phyloP scores from a whole-genome alignment of 768 basidiomycete genomes.

The Panellus pusillus region DNA sequence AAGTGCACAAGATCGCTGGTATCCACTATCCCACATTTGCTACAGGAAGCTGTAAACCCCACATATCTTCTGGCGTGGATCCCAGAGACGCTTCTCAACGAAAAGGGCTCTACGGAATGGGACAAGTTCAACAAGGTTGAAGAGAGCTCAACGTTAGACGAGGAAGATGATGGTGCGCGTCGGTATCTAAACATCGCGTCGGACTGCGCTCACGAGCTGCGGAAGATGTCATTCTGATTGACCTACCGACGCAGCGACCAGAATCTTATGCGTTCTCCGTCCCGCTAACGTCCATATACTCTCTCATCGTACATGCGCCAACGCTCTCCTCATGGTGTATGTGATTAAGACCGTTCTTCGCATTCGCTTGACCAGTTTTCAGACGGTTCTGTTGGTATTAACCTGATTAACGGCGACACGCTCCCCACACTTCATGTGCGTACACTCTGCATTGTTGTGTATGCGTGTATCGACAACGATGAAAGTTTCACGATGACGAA shows the following conservation, averaged over 20 bases:
- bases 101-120: constrained; percentile 82
- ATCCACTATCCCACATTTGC: constrained; percentile 3
- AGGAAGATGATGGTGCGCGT: constrained; percentile 71
- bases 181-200: neutral
- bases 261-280: constrained; percentile 97
- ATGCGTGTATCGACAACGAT: too few species aligned
- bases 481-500: constrained; percentile 90
- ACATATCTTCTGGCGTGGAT: constrained; percentile 90
- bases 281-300: constrained; percentile 85
- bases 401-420: constrained; percentile 82
- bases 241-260: constrained; percentile 77
- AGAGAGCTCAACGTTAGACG: constrained; percentile 54
- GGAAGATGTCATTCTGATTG: constrained; percentile 76
- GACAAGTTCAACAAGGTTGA: constrained; percentile 89
- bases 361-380: constrained; percentile 18
- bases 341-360: constrained; percentile 26
- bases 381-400: constrained; percentile 90
- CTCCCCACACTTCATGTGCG: constrained; percentile 73
- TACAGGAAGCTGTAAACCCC: constrained; percentile 72
- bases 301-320: constrained; percentile 82
- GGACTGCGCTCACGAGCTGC: constrained; percentile 2
- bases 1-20: constrained; percentile 30
- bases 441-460: too few species aligned
- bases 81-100: constrained; percentile 80
- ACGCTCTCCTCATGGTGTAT: constrained; percentile 83